A percentile compares a stretch with the other conserved stretches of the same genome.
Evolutionary conservation across 192 early-diverging fungal species (phyloP).

Genomic region (Coemansia brasiliensis): DNA sequence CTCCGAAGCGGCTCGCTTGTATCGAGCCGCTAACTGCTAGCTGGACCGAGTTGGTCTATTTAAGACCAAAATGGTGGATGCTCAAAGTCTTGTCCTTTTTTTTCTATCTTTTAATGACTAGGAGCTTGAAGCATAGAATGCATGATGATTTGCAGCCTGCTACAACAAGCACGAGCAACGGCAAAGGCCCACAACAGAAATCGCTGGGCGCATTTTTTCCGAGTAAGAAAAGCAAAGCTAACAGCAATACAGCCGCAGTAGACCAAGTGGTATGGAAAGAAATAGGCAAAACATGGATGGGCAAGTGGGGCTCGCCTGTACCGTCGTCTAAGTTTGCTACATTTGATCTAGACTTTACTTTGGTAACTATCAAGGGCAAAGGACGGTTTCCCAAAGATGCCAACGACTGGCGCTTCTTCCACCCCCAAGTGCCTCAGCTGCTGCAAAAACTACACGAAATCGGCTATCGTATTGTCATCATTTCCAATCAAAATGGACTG

Average conservation of each 20-base stretch:
- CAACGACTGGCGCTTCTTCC: conserved; percentile 81
- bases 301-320: conserved; percentile 28
- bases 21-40: not conserved
- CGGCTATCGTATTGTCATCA: conserved; percentile 57
- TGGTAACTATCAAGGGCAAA: conserved; percentile 67
- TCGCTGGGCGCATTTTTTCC: conserved; percentile 16
- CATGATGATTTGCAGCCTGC: conserved; percentile 4
- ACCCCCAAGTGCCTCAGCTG: conserved; percentile 58
- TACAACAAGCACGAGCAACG: not conserved
- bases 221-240: conserved; percentile 8
- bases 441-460: conserved; percentile 61
- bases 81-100: not conserved
- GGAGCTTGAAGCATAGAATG: conserved; percentile 7
- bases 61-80: no score
- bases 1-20: conserved; percentile 10
- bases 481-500: conserved; percentile 39
- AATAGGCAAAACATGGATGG: conserved; percentile 42
- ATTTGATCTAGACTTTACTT: conserved; percentile 68
- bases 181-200: conserved; percentile 9
- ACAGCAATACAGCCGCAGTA: not conserved
- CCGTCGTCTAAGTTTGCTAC: conserved; percentile 45
- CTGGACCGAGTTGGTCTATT: no score
- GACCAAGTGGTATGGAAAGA: conserved; percentile 36
- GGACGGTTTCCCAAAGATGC: conserved; percentile 63
- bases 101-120: conserved; percentile 7